Evolutionary conservation across 805 yeast species (phyloP).

Genomic region (Ogataea henricii): DNA sequence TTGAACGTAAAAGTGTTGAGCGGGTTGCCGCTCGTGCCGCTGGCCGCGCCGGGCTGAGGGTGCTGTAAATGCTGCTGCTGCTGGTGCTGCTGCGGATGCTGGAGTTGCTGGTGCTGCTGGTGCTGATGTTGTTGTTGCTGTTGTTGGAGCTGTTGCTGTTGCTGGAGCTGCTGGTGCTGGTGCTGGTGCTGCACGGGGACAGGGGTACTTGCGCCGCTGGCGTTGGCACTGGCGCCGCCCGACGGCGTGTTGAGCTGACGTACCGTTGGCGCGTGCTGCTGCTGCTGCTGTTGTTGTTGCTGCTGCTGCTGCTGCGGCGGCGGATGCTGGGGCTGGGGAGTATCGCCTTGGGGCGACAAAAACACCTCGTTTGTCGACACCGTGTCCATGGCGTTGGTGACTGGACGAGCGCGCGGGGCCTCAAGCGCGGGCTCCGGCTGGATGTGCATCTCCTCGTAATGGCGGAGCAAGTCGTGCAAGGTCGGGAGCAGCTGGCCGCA

Average conservation of each 20-base stretch:
- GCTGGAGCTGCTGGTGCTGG: neutral
- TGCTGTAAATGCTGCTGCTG: slow-evolving; percentile 11
- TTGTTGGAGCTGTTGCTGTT: neutral
- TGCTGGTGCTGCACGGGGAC: neutral
- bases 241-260: slow-evolving; percentile 2
- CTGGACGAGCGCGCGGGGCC: slow-evolving; percentile 44
- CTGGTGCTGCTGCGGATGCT: neutral
- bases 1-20: slow-evolving; percentile 27
- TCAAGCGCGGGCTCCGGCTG: slow-evolving; percentile 50
- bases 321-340: slow-evolving; percentile 17
- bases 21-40: slow-evolving; percentile 6
- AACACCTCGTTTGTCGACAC: slow-evolving; percentile 94
- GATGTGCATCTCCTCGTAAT: slow-evolving; percentile 96
- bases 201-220: neutral
- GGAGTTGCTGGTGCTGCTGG: neutral
- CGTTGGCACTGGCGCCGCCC: neutral
- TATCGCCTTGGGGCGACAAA: slow-evolving; percentile 39
- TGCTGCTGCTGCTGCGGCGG: slow-evolving; percentile 10
- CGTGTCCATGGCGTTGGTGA: slow-evolving; percentile 70
- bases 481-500: slow-evolving; percentile 94
- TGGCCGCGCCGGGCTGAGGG: slow-evolving; percentile 14
- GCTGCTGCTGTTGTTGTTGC: slow-evolving; percentile 6
- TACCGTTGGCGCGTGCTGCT: slow-evolving; percentile 3
- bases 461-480: slow-evolving; percentile 87
- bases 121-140: too few species aligned